phyloP scores from a whole-genome alignment of 192 early-diverging fungal species.

The Backusella sp. region DNA sequence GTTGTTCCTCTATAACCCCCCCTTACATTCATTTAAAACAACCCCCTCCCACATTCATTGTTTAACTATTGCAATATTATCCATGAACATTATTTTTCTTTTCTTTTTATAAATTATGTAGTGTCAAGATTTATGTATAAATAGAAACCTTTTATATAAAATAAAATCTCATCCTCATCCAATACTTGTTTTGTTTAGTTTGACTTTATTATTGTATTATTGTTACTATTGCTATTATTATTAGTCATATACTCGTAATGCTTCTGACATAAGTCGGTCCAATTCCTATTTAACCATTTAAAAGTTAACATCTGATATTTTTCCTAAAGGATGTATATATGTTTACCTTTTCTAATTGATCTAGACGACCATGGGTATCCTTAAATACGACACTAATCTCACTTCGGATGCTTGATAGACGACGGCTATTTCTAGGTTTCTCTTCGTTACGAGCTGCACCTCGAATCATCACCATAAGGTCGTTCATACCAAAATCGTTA shows the following conservation, averaged over 20 bases:
- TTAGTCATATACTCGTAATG: slow-evolving; percentile 24
- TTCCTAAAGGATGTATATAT: no score
- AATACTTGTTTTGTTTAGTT: background rate
- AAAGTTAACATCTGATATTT: background rate
- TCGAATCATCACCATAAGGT: slow-evolving; percentile 40
- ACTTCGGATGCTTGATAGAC: slow-evolving; percentile 3
- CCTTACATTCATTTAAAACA: background rate
- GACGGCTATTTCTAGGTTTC: slow-evolving; percentile 8
- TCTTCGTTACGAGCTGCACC: slow-evolving; percentile 26
- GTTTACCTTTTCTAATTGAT: slow-evolving; percentile 20
- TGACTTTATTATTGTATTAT: background rate
- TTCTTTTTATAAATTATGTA: slow-evolving; percentile 5
- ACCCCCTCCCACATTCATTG: background rate
- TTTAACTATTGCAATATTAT: slow-evolving; percentile 11
- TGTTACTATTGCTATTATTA: background rate
- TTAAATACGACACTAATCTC: slow-evolving; percentile 18
- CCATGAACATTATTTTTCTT: slow-evolving; percentile 3
- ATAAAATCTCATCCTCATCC: slow-evolving; percentile 11
- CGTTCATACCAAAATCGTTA: slow-evolving; percentile 48
- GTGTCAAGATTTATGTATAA: slow-evolving; percentile 2
- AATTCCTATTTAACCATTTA: slow-evolving; percentile 28
- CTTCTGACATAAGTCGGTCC: slow-evolving; percentile 38
- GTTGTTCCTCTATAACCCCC: background rate
- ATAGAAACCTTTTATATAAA: slow-evolving; percentile 7
- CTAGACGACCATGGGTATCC: slow-evolving; percentile 12